Evolutionary conservation across 306 rosid species (phyloP), one percentile per base, ranked within the genome.

Genomic region (Urtica urens): DNA sequence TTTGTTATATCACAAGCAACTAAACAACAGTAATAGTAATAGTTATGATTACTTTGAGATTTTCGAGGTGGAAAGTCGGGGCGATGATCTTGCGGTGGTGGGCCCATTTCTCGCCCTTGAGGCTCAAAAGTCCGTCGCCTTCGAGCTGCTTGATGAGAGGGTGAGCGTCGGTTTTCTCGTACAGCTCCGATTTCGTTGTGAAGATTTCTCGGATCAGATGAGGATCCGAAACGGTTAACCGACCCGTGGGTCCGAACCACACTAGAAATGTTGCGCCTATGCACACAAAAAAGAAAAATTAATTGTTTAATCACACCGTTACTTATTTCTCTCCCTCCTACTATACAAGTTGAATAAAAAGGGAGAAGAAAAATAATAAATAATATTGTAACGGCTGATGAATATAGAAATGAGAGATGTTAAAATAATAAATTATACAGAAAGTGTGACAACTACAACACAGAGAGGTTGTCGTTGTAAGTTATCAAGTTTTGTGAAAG

Each of bases 41-140:
- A 31, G 13, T 13, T 8, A 31, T 7, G 23, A 13, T 38, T 67
- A 92, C 99, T 58, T 72, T 92, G 65, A 92, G 93, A 72, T 92
- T 92, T 49, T 92, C 94, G 81, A 78, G 71, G 67, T 86, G 94
- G 50, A 92, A 92, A 26, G 96, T 82, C 40, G 99, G 99, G 56
- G 87, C 58, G 48, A 92, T 92, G 62, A 86, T 75, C 64, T 57
- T 85, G 2, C 96, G 27, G 25, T 92, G 99, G 77, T 57, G 94
- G 68, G 86, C 94, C 99, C 99, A 92, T 73, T 92, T 92, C 28
- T 75, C 77, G 25, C 94, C 99, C 46, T 78, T 85, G 47, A 92
- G 96, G 66, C 94, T 92, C 8, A 92, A 80, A 24, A 92, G 99
- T 6, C 99, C 99, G 55, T 92, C 93, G 3, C 99, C 99, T 71